Conservation (phyloP, 108 stramenopile species). For the Phaeodactylum tricornutum region DNA sequence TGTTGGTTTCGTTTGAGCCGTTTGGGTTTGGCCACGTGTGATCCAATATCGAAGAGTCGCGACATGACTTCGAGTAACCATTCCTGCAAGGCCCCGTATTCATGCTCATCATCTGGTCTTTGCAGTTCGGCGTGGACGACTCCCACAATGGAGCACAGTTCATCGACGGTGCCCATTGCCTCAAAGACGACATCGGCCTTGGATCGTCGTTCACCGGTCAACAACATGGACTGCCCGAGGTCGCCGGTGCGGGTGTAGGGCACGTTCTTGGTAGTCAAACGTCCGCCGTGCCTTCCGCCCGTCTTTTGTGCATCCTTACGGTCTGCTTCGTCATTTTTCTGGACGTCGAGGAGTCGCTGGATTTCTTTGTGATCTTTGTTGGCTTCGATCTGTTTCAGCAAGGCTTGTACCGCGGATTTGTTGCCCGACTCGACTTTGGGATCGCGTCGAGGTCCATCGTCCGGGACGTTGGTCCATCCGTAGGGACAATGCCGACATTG, state of each 20-base stretch:
- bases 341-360: neutral
- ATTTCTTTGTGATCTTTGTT: neutral
- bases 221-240: conserved; percentile 51
- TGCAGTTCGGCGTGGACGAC: conserved; percentile 46
- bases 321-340: neutral
- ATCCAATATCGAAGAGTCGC: conserved; percentile 76
- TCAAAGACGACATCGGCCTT: conserved; percentile 70
- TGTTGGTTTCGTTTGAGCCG: neutral
- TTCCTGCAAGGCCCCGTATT: conserved; percentile 33
- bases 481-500: conserved; percentile 91
- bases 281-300: conserved; percentile 43
- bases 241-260: conserved; percentile 78
- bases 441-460: neutral
- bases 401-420: conserved; percentile 12
- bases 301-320: conserved; percentile 8
- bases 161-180: conserved; percentile 79
- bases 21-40: conserved; percentile 60
- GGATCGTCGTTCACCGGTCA: conserved; percentile 66
- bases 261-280: conserved; percentile 65
- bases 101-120: conserved; percentile 6
- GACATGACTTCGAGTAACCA: conserved; percentile 70
- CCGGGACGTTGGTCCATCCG: conserved; percentile 72
- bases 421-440: conserved; percentile 47
- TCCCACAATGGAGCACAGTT: conserved; percentile 69
- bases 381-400: conserved; percentile 5